Base-by-base conservation (phyloP, 495 filamentous ascomycete genomes). In the Aspergillus avenaceus region DNA sequence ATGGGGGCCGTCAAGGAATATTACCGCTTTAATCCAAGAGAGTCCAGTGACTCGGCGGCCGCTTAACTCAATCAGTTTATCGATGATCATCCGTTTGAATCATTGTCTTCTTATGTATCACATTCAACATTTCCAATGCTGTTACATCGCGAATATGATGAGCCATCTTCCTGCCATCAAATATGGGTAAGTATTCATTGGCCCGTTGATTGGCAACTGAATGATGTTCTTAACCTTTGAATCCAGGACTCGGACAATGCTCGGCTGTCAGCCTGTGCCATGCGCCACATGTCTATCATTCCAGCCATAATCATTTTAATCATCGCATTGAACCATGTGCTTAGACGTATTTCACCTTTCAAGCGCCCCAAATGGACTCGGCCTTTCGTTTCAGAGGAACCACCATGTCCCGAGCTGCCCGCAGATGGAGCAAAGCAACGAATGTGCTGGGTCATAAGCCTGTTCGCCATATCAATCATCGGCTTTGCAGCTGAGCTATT, bases 281-380 rank as follows among this genome's bases (percentile, higher is more conserved):
- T 80, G 32, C 69, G 67, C 8, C 71, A 75, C 41, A 56, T 81
- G 19, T 67, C 74, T n/a, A 55, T 64, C 14, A 47, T 78, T 21
- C 77, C 80, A 7, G 72, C 71, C 11, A 46, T 66, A 16, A 21
- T 78, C 25, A 58, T 73, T 38, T 42, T 70, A 34, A 56, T 73
- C 16, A 55, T 79, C 48, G 46, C 71, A 4, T 37, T 77, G 5
- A 56, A 48, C 18, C 66, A 73, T 50, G 7, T 70, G n/a, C 25
- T 72, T n/a, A 42, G 50, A 5, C 53, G 59, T 12, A 44, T 63
- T 22, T 37, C 56, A 0, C 49, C 60, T 38, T 52, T 54, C 34
- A 65, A 63, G 60, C 61, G 63, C 9, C 80, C 81, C 14, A 61
- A 54, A 62, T 84, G 79, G 80, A 70, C 71, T 3, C 58, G 50